These are phyloP conservation scores for Penicillium fimorum DNA, from an alignment of 495 filamentous ascomycete genomes.

Conservation along the genomic window DNA sequence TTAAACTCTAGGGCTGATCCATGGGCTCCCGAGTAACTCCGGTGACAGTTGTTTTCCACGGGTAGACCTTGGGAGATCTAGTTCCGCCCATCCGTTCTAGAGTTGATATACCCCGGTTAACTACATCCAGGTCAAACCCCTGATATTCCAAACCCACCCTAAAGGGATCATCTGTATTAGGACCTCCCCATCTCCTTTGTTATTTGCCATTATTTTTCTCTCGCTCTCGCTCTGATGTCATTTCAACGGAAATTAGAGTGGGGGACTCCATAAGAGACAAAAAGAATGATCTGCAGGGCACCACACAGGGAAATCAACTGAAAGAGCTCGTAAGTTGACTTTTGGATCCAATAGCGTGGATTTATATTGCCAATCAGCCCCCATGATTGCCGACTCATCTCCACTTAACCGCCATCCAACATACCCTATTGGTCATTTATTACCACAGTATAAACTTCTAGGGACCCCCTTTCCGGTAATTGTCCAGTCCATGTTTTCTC, in stretches of 20 bases:
- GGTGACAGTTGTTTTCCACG: too few relatives aligned
- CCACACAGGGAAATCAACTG: background rate
- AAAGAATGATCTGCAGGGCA: conserved; percentile 6
- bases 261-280: background rate
- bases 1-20: background rate
- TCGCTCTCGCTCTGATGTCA: background rate
- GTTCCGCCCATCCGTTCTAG: too few relatives aligned
- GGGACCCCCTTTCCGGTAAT: background rate
- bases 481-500: background rate
- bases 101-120: too few relatives aligned
- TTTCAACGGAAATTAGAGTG: conserved; percentile 10
- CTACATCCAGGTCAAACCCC: background rate
- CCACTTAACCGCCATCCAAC: background rate
- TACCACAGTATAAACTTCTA: background rate
- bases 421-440: background rate
- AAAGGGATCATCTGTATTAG: background rate
- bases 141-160: conserved; percentile 1
- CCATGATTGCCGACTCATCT: background rate
- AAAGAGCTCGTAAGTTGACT: background rate
- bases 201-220: background rate
- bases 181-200: background rate
- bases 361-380: background rate
- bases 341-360: conserved; percentile 2
- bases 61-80: too few relatives aligned
- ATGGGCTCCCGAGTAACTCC: too few relatives aligned